Evolutionary conservation across 768 basidiomycete genomes (phyloP).

Genomic region (Sistotremastrum suecicum): DNA sequence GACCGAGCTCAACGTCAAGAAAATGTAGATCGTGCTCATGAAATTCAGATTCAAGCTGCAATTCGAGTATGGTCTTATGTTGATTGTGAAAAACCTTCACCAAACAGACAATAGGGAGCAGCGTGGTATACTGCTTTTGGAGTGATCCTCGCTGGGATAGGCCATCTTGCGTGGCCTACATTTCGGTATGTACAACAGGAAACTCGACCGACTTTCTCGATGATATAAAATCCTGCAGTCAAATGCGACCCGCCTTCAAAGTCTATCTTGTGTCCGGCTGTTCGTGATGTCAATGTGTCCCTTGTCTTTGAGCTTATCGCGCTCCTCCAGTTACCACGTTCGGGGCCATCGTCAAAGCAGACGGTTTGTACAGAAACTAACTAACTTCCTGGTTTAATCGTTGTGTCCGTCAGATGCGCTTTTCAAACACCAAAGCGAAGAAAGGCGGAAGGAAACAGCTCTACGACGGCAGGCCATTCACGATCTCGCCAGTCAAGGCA

Average conservation of each 20-base stretch:
- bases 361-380: conserved; percentile 15
- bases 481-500: conserved; percentile 59
- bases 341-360: conserved; percentile 64
- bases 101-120: conserved; percentile 31
- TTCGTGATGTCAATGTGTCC: conserved; percentile 22
- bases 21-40: conserved; percentile 44
- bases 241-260: conserved; percentile 73
- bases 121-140: conserved; percentile 38
- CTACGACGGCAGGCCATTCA: conserved; percentile 61
- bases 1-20: conserved; percentile 29
- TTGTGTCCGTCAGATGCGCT: too few relatives aligned
- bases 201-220: neutral
- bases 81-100: conserved; percentile 11
- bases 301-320: conserved; percentile 1
- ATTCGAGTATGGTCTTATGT: conserved; percentile 29
- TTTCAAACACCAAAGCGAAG: conserved; percentile 48
- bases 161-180: conserved; percentile 55
- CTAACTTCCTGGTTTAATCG: too few relatives aligned
- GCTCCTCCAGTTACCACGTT: conserved; percentile 35
- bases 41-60: conserved; percentile 44
- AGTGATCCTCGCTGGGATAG: conserved; percentile 44
- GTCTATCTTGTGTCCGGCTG: conserved; percentile 62
- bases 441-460: conserved; percentile 52
- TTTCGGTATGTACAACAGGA: conserved; percentile 37
- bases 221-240: conserved; percentile 24